Evolutionary conservation across 345 rosid species (phyloP).

Genomic region (Salix caprea): DNA sequence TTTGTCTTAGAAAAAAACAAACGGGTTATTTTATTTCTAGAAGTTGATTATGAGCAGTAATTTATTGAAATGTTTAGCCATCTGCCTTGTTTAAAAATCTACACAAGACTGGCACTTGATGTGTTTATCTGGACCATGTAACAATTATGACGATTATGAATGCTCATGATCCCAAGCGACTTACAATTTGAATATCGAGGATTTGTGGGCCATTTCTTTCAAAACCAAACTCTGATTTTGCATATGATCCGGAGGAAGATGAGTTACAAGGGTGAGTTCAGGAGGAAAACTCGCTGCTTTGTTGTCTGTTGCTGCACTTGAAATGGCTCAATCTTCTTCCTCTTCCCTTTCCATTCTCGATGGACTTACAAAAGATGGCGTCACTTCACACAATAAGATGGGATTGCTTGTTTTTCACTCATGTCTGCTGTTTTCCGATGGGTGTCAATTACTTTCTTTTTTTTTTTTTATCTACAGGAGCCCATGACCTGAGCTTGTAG

Average conservation of each 20-base stretch:
- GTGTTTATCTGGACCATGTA: neutral
- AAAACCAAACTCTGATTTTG: neutral
- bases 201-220: neutral
- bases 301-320: neutral
- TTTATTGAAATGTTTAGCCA: neutral
- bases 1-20: no score
- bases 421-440: neutral
- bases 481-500: neutral
- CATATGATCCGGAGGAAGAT: neutral
- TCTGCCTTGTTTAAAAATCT: neutral
- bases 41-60: neutral
- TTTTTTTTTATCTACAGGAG: neutral
- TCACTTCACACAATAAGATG: neutral
- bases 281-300: constrained; percentile 15
- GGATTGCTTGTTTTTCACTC: constrained; percentile 2
- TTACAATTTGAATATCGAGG: neutral
- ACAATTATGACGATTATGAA: neutral
- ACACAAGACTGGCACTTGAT: neutral
- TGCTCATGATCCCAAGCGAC: neutral
- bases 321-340: neutral
- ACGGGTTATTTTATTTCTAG: neutral
- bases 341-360: neutral
- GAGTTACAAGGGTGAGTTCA: neutral
- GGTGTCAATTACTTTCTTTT: neutral
- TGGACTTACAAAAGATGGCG: neutral